Evolutionary conservation across 345 rosid genomes (phyloP).

Genomic region (Eucalyptus marginata): DNA sequence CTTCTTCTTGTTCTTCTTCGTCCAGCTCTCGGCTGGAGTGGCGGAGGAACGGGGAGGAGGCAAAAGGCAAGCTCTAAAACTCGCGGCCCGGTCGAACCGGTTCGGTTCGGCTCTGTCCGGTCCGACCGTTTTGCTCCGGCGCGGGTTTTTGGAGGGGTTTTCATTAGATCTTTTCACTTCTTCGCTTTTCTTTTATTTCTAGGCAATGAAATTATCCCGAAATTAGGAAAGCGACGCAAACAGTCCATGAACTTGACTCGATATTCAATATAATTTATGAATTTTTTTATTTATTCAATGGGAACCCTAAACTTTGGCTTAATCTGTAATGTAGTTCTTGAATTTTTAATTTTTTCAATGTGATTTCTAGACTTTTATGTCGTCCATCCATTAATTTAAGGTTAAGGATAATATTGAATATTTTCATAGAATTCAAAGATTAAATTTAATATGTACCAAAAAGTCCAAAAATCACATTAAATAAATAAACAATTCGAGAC

Average conservation of each 20-base stretch:
- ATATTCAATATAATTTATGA: neutral
- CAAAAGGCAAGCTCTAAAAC: fast-evolving
- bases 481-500: fast-evolving
- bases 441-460: fast-evolving
- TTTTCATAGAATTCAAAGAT: fast-evolving
- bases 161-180: fast-evolving
- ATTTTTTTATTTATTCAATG: fast-evolving
- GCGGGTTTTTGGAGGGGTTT: neutral
- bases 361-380: fast-evolving
- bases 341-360: fast-evolving
- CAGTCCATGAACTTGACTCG: fast-evolving
- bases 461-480: fast-evolving
- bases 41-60: neutral
- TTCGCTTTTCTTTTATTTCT: neutral
- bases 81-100: neutral
- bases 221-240: neutral
- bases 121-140: neutral
- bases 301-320: fast-evolving
- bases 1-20: neutral
- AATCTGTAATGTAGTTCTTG: fast-evolving
- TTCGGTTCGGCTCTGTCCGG: neutral
- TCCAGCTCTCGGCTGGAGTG: neutral
- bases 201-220: neutral
- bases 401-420: fast-evolving
- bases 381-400: fast-evolving